A percentile compares a stretch with the other conserved stretches of the same genome.
These are phyloP conservation scores for Aspergillus aculeatinus DNA, from an alignment of 2,329 filamentous ascomycete genomes.

Conservation along the genomic window DNA sequence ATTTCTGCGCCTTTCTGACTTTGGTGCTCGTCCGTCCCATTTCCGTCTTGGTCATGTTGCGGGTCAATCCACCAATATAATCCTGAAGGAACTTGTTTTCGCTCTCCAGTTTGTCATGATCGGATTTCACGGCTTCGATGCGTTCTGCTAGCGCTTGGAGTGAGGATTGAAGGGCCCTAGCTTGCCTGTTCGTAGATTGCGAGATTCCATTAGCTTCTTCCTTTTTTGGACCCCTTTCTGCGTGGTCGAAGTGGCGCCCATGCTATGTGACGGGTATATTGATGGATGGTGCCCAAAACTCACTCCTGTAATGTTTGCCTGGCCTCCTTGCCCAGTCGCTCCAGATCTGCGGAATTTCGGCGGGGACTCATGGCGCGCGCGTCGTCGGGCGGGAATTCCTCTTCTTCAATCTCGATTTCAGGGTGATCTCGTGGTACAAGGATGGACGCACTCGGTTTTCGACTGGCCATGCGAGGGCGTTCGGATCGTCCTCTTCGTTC, in stretches of 20 bases:
- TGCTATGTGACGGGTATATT: background rate
- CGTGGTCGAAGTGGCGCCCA: too few relatives aligned
- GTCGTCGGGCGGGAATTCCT: constrained; percentile 80
- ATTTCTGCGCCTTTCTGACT: constrained; percentile 48
- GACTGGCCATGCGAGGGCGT: constrained; percentile 68
- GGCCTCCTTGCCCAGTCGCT: constrained; percentile 81
- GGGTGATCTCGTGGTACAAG: constrained; percentile 76
- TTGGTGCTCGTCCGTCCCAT: constrained; percentile 55
- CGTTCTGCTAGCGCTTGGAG: constrained; percentile 86
- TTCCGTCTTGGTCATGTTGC: constrained; percentile 60
- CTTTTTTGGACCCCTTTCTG: background rate
- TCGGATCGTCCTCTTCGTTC: constrained; percentile 47
- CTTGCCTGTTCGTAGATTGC: constrained; percentile 62
- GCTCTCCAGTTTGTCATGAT: constrained; percentile 93
- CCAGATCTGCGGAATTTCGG: constrained; percentile 84
- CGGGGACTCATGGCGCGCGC: constrained; percentile 93
- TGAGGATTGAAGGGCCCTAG: constrained; percentile 82
- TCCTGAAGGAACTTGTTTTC: constrained; percentile 98
- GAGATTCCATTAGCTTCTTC: background rate
- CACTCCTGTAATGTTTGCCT: constrained; percentile 63
- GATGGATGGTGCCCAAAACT: constrained; percentile 30
- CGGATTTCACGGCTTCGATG: constrained; percentile 89
- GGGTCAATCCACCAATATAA: constrained; percentile 95
- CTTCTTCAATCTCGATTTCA: constrained; percentile 69
- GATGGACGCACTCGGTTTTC: constrained; percentile 79